Conservation (phyloP, 106 monocot genomes). For the Acanthochlamys bracteata region DNA sequence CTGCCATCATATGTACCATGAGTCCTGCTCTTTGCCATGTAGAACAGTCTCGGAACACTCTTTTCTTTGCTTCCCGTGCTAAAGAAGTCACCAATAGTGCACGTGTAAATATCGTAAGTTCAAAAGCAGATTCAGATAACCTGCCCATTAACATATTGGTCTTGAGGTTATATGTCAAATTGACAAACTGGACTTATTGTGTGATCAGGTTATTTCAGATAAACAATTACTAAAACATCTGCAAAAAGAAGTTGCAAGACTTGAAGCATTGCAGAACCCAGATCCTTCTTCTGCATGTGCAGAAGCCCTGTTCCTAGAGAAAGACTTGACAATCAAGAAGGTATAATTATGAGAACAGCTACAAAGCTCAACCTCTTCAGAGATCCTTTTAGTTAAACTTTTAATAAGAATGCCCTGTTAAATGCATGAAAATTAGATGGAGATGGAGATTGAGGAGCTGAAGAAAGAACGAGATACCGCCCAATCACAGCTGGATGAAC, state of each 20-base stretch:
- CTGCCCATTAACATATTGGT: not conserved
- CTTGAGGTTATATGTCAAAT: not conserved
- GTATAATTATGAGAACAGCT: conserved; percentile 12
- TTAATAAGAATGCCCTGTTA: not conserved
- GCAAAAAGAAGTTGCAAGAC: conserved; percentile 88
- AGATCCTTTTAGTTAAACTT: not conserved
- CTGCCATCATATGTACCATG: conserved; percentile 97
- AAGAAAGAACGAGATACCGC: conserved; percentile 77
- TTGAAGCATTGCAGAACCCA: conserved; percentile 81
- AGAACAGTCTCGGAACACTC: conserved; percentile 94
- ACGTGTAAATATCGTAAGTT: conserved; percentile 81
- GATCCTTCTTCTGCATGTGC: conserved; percentile 43
- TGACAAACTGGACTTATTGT: not conserved
- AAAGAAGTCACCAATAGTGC: conserved; percentile 89
- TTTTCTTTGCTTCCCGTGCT: conserved; percentile 86
- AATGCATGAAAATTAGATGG: conserved; percentile 53
- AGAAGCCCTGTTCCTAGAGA: conserved; percentile 64
- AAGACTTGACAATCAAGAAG: conserved; percentile 81
- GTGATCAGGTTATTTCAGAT: conserved; percentile 72
- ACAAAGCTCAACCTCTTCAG: not conserved
- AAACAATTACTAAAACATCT: conserved; percentile 87
- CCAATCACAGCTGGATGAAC: conserved; percentile 47
- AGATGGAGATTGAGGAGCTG: conserved; percentile 79
- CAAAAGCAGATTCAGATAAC: not conserved
- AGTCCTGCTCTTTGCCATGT: conserved; percentile 82